Conservation (phyloP, 2,329 filamentous ascomycete species). For the Botrytis hyacinthi region DNA sequence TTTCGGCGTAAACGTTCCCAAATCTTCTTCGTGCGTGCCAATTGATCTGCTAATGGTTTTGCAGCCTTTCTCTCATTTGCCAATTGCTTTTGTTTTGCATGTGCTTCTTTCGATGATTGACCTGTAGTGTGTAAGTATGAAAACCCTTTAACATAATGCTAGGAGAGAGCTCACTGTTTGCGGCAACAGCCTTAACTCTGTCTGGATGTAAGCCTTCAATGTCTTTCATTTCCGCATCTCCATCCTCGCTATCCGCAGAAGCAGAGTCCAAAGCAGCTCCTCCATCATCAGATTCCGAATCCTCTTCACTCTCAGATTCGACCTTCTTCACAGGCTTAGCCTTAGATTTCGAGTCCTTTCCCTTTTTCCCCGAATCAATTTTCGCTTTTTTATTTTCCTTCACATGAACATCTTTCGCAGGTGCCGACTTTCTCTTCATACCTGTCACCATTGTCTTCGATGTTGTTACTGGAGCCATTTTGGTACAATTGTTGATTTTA, state of each 20-base stretch:
- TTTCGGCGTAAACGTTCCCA: constrained; percentile 94
- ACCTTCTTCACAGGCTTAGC: constrained; percentile 34
- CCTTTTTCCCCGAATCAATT: constrained; percentile 33
- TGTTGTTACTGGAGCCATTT: constrained; percentile 39
- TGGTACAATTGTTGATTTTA: constrained; percentile 21
- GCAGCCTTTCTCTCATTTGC: constrained; percentile 85
- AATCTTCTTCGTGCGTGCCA: constrained; percentile 88
- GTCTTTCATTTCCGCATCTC: constrained; percentile 40
- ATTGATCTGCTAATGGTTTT: constrained; percentile 88
- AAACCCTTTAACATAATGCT: constrained; percentile 41
- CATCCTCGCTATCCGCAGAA: constrained; percentile 37
- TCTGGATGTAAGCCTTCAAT: constrained; percentile 40
- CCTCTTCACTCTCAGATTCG: constrained; percentile 38
- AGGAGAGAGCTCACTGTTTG: constrained; percentile 30
- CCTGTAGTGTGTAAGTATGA: constrained; percentile 41
- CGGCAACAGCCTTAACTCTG: constrained; percentile 36
- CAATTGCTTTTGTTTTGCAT: constrained; percentile 88
- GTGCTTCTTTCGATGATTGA: constrained; percentile 76
- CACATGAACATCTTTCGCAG: constrained; percentile 46
- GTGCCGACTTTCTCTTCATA: constrained; percentile 57
- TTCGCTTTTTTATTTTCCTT: constrained; percentile 53
- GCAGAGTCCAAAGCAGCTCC: constrained; percentile 37
- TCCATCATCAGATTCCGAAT: constrained; percentile 40
- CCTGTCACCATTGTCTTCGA: constrained; percentile 48
- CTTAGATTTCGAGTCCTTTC: constrained; percentile 21